Evolutionary conservation across 2,329 filamentous ascomycete species (phyloP), one percentile per base, ranked within the genome.

Genomic region (Magnaporthales sp.): DNA sequence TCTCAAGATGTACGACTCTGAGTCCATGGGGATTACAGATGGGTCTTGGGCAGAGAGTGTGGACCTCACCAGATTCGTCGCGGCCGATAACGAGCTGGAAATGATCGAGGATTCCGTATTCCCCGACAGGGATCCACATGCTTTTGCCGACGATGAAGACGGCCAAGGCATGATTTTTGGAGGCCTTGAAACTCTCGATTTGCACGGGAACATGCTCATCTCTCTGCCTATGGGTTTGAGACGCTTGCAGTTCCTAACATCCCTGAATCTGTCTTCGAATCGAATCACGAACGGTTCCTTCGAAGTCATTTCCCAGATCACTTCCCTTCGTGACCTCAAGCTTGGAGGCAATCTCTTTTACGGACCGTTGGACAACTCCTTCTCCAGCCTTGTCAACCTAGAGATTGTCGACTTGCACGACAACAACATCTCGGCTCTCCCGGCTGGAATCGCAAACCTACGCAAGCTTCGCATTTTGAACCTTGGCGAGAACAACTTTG

Each of bases 11-110:
- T 98, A 97, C 75, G 91, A 93, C 71, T 81, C 91, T 22, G 88
- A 93, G 66, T 83, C 85, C 1, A 83, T 88, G 66, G 86, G 89
- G 51, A 82, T 81, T 13, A 80, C 84, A 26, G 86, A 84, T 46
- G 85, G 88, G 11, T 87, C 89, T 38, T 98, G 95, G 95, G 93
- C 93, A 1, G 94, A 98, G 76, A 90, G 91, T 68, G 92, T 98
- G 11, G 94, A 98, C 74, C 79, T 98, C 62, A 90, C 89, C 0
- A 88, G 90, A 68, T 88, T 98, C 64, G 86, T 95, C 70, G 93
- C 91, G 6, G 93, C 94, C 9, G 93, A 97, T 73, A 98, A 99
- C 73, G 91, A 97, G 73, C 77, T 99, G 63, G 87, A 91, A 72
- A 81, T 82, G 32, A 81, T 98, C 38, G 85, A 87, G 2, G 91